These are phyloP conservation scores for Priceomyces castillae DNA, from an alignment of 805 yeast genomes.

Conservation along the genomic window DNA sequence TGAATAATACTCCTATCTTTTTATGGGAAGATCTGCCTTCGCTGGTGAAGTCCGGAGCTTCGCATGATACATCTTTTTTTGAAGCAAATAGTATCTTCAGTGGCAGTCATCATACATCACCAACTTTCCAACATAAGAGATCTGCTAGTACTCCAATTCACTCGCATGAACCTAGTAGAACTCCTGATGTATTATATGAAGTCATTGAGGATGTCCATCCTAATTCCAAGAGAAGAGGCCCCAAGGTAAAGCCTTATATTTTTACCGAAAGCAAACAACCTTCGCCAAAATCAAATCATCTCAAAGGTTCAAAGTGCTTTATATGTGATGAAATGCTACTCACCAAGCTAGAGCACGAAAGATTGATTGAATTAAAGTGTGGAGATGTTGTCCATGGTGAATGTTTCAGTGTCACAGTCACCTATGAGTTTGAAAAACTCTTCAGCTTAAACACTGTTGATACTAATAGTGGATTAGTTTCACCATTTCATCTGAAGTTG, in stretches of 20 bases:
- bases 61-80: background rate
- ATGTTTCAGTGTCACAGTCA: conserved; percentile 41
- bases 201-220: conserved; percentile 2
- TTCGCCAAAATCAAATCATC: conserved; percentile 6
- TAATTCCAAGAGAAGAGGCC: conserved; percentile 14
- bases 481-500: background rate
- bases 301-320: conserved; percentile 29
- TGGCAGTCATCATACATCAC: background rate
- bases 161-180: background rate
- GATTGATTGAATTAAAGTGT: conserved; percentile 49
- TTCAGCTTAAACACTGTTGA: background rate
- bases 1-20: background rate
- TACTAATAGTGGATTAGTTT: background rate
- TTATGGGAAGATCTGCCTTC: background rate
- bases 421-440: conserved; percentile 8
- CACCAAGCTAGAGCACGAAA: conserved; percentile 44
- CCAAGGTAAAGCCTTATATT: conserved; percentile 23
- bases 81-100: conserved; percentile 3
- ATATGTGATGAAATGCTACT: conserved; percentile 54
- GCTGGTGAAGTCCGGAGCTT: background rate
- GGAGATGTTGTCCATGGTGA: conserved; percentile 58
- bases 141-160: background rate
- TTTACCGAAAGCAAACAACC: conserved; percentile 17
- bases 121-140: background rate
- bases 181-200: conserved; percentile 7